phyloP scores from a whole-genome alignment of 2,329 filamentous ascomycete species.

The Monilinia aucupariae region DNA sequence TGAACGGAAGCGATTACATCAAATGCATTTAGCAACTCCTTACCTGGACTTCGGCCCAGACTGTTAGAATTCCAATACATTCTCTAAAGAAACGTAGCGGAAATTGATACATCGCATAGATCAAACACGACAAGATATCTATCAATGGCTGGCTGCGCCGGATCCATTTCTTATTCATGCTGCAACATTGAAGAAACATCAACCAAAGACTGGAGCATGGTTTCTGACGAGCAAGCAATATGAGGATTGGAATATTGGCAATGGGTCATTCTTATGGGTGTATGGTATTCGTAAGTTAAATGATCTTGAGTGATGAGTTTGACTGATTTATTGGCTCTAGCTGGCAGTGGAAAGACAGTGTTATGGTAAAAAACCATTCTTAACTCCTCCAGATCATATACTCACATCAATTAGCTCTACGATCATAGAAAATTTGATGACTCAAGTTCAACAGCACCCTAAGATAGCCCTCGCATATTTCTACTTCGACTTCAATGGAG shows the following conservation, averaged over 20 bases:
- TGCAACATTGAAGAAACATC: slow-evolving; percentile 24
- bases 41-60: not conserved
- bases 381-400: not conserved
- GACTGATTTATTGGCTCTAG: slow-evolving; percentile 22
- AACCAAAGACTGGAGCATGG: slow-evolving; percentile 29
- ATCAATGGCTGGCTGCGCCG: slow-evolving; percentile 27
- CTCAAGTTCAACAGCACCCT: slow-evolving; percentile 21
- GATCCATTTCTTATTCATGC: slow-evolving; percentile 27
- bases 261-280: slow-evolving; percentile 39
- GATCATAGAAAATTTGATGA: slow-evolving; percentile 33
- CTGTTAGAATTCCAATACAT: not conserved
- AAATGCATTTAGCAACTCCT: not conserved
- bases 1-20: not conserved
- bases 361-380: slow-evolving; percentile 31
- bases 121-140: slow-evolving; percentile 18
- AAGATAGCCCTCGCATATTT: slow-evolving; percentile 37
- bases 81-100: not conserved
- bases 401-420: slow-evolving; percentile 27
- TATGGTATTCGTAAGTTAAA: slow-evolving; percentile 31
- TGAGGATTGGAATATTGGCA: slow-evolving; percentile 30
- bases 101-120: slow-evolving; percentile 11
- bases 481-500: slow-evolving; percentile 40
- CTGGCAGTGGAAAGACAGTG: slow-evolving; percentile 40
- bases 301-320: not conserved
- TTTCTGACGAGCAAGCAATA: slow-evolving; percentile 27